Conservation (phyloP, 163 green algal species). For the Prototheca wickerhamii region DNA sequence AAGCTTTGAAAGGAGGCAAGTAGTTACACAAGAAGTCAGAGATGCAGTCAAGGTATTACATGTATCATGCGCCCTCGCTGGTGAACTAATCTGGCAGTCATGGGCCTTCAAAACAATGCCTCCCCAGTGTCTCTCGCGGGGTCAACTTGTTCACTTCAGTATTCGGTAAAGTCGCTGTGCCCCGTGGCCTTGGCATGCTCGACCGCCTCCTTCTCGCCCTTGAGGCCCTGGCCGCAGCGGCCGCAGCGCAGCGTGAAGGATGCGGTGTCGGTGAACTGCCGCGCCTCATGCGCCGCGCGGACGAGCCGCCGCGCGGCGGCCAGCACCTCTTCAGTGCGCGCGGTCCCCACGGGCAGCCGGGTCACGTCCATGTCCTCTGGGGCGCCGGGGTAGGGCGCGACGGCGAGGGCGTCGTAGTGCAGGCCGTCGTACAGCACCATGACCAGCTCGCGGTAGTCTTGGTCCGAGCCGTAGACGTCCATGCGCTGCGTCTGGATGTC, state of each 20-base stretch:
- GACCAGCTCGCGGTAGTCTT: conserved; percentile 50
- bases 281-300: conserved; percentile 37
- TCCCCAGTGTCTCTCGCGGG: too few relatives aligned
- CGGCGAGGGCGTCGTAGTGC: conserved; percentile 38
- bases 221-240: conserved; percentile 65
- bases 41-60: too few relatives aligned
- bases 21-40: too few relatives aligned
- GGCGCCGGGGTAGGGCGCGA: conserved; percentile 28
- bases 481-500: conserved; percentile 79
- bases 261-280: conserved; percentile 78
- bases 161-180: conserved; percentile 77
- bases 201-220: conserved; percentile 81
- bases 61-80: not conserved
- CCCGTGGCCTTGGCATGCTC: conserved; percentile 76
- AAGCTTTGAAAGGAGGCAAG: too few relatives aligned
- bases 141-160: too few relatives aligned
- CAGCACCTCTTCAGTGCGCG: conserved; percentile 23
- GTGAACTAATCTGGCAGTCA: too few relatives aligned
- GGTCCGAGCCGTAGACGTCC: conserved; percentile 73
- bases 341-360: conserved; percentile 26
- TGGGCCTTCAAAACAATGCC: too few relatives aligned
- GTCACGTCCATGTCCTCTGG: conserved; percentile 76
- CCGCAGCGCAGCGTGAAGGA: conserved; percentile 89
- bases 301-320: conserved; percentile 23
- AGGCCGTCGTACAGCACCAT: conserved; percentile 76